Conservation (phyloP, 805 yeast genomes). For the Ogataea dorogensis region DNA sequence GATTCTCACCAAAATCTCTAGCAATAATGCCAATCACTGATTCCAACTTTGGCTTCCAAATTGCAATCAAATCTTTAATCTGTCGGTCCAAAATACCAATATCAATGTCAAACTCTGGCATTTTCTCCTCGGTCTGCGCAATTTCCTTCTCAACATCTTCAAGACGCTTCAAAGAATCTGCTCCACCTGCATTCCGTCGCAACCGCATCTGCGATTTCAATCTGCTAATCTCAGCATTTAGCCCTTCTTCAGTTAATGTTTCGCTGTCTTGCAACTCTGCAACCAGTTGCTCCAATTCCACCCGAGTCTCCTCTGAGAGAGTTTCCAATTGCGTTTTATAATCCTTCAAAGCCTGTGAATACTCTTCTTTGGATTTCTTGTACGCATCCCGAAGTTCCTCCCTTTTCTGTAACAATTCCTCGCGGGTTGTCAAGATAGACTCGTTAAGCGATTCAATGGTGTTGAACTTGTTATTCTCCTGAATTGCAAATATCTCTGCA, state of each 20-base stretch:
- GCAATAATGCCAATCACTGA: conserved; percentile 56
- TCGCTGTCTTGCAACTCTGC: conserved; percentile 34
- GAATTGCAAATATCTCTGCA: conserved; percentile 29
- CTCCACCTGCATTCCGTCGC: conserved; percentile 28
- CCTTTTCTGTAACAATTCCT: conserved; percentile 22
- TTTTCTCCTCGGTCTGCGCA: conserved; percentile 34
- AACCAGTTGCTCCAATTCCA: conserved; percentile 39
- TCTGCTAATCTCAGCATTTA: conserved; percentile 39
- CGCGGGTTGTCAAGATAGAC: conserved; percentile 31
- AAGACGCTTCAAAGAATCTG: conserved; percentile 28
- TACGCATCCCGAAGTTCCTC: conserved; percentile 15
- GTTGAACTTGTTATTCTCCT: conserved; percentile 37
- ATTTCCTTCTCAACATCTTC: conserved; percentile 41
- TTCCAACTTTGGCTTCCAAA: conserved; percentile 65
- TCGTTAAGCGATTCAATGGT: conserved; percentile 27
- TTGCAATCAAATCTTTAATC: conserved; percentile 30
- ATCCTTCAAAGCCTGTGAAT: conserved; percentile 23
- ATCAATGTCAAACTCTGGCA: conserved; percentile 38
- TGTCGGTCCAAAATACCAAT: conserved; percentile 38
- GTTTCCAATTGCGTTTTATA: conserved; percentile 37
- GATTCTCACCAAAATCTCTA: conserved; percentile 59
- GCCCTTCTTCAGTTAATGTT: conserved; percentile 35
- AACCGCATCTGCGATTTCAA: conserved; percentile 41
- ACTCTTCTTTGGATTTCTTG: conserved; percentile 23
- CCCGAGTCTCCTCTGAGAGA: conserved; percentile 40